A percentile compares a stretch with the other conserved stretches of the same genome.
These are phyloP conservation scores for Coemansia sp. DNA, from an alignment of 192 early-diverging fungal species.

Conservation along the genomic window DNA sequence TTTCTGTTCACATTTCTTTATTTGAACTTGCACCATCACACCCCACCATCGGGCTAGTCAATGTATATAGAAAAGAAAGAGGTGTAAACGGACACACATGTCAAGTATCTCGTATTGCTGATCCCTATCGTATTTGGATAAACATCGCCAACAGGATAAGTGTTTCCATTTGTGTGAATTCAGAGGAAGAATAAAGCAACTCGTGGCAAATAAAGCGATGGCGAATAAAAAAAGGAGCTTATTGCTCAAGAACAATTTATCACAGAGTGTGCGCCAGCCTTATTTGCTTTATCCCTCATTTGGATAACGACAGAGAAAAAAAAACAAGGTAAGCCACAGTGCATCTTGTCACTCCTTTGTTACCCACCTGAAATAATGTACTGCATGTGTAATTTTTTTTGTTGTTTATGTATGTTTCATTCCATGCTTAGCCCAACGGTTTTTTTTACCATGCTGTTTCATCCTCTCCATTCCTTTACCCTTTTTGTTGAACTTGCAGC, in stretches of 20 bases:
- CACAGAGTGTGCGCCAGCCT: not conserved
- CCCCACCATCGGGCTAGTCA: not conserved
- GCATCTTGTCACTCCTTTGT: not conserved
- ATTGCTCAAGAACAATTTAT: not conserved
- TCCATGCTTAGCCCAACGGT: slow-evolving; percentile 1
- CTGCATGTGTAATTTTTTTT: not conserved
- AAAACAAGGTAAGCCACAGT: not conserved
- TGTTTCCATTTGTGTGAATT: not conserved
- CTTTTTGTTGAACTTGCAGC: not conserved
- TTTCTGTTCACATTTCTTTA: too few relatives aligned
- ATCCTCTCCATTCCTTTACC: not conserved
- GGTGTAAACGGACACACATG: not conserved
- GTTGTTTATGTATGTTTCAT: not conserved
- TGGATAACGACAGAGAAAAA: not conserved
- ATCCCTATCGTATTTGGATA: not conserved
- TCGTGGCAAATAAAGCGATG: not conserved
- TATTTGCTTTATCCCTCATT: not conserved
- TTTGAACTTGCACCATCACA: not conserved
- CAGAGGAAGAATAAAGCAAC: too few relatives aligned
- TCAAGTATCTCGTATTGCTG: not conserved
- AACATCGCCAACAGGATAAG: not conserved
- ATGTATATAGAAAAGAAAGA: not conserved
- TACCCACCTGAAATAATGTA: not conserved
- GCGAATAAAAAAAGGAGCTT: not conserved
- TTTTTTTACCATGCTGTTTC: not conserved